Conservation (phyloP, 2,329 filamentous ascomycete species). For the Colletotrichum zoysiae region DNA sequence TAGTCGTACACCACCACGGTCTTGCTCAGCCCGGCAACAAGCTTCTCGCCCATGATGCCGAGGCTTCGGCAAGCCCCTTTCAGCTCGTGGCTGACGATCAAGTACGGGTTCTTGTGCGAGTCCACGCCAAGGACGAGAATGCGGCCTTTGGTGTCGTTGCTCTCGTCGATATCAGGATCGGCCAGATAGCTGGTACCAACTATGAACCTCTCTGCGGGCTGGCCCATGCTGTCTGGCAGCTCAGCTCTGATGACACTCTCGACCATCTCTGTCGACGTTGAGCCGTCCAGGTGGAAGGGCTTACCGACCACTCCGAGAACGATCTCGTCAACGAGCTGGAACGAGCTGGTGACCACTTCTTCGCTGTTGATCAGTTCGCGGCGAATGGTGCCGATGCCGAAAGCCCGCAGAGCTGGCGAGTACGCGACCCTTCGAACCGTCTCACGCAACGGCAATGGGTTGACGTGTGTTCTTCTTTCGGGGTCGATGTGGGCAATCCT, state of each 20-base stretch:
- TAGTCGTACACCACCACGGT: slow-evolving; percentile 76
- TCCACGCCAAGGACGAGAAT: slow-evolving; percentile 89
- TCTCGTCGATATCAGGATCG: slow-evolving; percentile 67
- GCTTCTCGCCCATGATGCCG: slow-evolving; percentile 78
- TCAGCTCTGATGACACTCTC: slow-evolving; percentile 86
- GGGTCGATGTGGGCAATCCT: slow-evolving; percentile 86
- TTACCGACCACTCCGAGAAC: slow-evolving; percentile 82
- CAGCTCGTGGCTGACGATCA: slow-evolving; percentile 76
- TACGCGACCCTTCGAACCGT: slow-evolving; percentile 91
- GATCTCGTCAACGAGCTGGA: slow-evolving; percentile 92
- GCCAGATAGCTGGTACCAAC: slow-evolving; percentile 86
- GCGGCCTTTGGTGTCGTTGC: slow-evolving; percentile 72
- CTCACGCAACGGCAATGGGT: slow-evolving; percentile 81
- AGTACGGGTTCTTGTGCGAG: slow-evolving; percentile 77
- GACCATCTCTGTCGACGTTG: slow-evolving; percentile 74
- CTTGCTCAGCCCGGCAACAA: slow-evolving; percentile 91
- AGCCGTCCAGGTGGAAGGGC: slow-evolving; percentile 70
- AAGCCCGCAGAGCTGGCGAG: slow-evolving; percentile 81
- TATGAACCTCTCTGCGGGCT: slow-evolving; percentile 82
- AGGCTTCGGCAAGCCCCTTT: slow-evolving; percentile 87
- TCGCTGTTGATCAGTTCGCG: slow-evolving; percentile 77
- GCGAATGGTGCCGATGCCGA: slow-evolving; percentile 88
- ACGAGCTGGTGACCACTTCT: slow-evolving; percentile 83
- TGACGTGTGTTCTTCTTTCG: slow-evolving; percentile 89
- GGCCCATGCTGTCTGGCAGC: slow-evolving; percentile 70